These are phyloP conservation scores for Sporothrix phasma DNA, from an alignment of 2,329 filamentous ascomycete species.

Conservation along the genomic window DNA sequence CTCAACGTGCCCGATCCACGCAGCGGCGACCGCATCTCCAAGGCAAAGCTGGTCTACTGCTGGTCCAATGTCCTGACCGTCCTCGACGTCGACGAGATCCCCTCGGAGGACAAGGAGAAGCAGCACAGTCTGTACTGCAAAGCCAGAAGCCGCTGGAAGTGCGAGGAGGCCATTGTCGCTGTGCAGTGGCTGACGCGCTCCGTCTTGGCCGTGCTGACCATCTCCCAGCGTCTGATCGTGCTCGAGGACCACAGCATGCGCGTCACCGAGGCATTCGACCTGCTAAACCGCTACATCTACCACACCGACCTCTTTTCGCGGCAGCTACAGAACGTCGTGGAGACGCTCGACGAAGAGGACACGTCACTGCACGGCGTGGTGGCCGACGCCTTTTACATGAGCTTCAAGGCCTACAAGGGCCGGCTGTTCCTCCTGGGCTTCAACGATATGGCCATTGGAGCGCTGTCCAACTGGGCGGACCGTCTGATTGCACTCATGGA, in stretches of 20 bases:
- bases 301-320: slow-evolving; percentile 83
- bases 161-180: slow-evolving; percentile 89
- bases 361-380: slow-evolving; percentile 88
- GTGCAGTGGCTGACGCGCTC: slow-evolving; percentile 96
- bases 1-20: slow-evolving; percentile 65
- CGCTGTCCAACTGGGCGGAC: slow-evolving; percentile 94
- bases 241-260: slow-evolving; percentile 76
- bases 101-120: slow-evolving; percentile 58
- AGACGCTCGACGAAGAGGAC: slow-evolving; percentile 80
- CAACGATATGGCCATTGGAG: slow-evolving; percentile 83
- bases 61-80: slow-evolving; percentile 98
- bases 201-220: slow-evolving; percentile 81
- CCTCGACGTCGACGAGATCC: slow-evolving; percentile 71
- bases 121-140: slow-evolving; percentile 70
- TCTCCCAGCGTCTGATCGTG: slow-evolving; percentile 86
- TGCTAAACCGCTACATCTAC: slow-evolving; percentile 85
- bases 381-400: slow-evolving; percentile 97
- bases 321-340: slow-evolving; percentile 75
- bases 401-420: slow-evolving; percentile 90
- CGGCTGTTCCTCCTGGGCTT: slow-evolving; percentile 87
- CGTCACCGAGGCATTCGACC: slow-evolving; percentile 88
- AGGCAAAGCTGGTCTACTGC: slow-evolving; percentile 87
- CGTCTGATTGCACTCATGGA: slow-evolving; percentile 90
- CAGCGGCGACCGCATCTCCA: slow-evolving; percentile 59
- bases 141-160: slow-evolving; percentile 79